Evolutionary conservation across 306 rosid genomes (phyloP), one percentile per base, ranked within the genome.

Genomic region (Acmispon strigosus): DNA sequence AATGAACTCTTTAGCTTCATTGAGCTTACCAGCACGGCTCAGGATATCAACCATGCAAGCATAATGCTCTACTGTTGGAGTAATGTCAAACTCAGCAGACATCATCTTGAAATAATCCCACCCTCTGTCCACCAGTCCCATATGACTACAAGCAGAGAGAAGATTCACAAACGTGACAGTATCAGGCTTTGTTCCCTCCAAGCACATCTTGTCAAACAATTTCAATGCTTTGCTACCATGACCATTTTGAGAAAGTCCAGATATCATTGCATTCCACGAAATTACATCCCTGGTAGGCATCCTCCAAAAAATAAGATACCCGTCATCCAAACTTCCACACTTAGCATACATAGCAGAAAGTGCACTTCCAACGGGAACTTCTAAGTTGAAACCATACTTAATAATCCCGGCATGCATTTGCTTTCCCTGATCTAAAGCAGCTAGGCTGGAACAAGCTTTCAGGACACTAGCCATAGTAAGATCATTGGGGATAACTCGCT

Each of bases 231-330:
- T 85, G 6, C 3, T 51, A 6, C 98, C 98, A 41, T 47, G 75
- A 34, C 96, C 92, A 45, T 90, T 92, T 70, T 90, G 92, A 70
- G 96, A 84, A 77, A 90, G 84, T 57, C 96, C 96, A 14, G 98
- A 92, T 83, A 92, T 88, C 96, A 92, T 92, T 67, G 92, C 96
- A 76, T 92, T 92, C 92, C 90, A 92, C 4, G 98, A 82, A 48
- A 90, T 76, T 15, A 86, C 73, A 81, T 92, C 98, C 76, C 86
- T 79, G 10, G 47, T 37, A 37, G 84, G 83, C 92, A 90, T 88
- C 75, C 88, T 83, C 82, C 84, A 45, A 80, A 92, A 92, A 19
- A 88, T 84, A 44, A 49, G 37, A 69, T 67, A 68, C 29, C 96
- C 96, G 2, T 86, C 96, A 74, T 72, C 89, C 78, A 88, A 75